A percentile compares a stretch with the other conserved stretches of the same genome.
These are phyloP conservation scores for Angomonas deanei DNA, from an alignment of 208 protist genomes.

Conservation along the genomic window DNA sequence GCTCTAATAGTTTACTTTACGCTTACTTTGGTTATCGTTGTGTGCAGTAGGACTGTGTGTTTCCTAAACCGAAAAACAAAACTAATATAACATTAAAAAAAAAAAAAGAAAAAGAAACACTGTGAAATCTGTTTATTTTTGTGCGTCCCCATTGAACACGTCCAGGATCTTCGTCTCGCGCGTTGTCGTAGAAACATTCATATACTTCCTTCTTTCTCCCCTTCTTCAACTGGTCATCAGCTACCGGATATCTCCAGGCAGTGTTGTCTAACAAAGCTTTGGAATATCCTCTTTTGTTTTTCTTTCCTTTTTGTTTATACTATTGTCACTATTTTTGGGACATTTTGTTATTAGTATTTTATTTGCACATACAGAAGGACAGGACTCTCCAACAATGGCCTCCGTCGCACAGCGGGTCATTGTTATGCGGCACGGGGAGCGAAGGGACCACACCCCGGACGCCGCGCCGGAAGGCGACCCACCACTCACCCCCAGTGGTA, in stretches of 20 bases:
- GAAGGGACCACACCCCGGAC: slow-evolving; percentile 45
- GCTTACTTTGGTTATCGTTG: background rate
- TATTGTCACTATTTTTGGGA: background rate
- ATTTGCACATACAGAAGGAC: background rate
- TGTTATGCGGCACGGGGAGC: slow-evolving; percentile 79
- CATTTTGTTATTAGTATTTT: background rate
- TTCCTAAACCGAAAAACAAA: background rate
- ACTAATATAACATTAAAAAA: background rate
- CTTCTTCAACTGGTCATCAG: no score
- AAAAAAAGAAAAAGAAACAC: background rate
- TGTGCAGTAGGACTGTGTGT: no score
- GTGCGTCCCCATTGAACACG: background rate
- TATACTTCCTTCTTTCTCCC: no score
- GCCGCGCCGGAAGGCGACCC: slow-evolving; percentile 55
- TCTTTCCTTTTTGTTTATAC: slow-evolving; percentile 8
- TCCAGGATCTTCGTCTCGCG: no score
- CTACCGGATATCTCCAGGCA: no score
- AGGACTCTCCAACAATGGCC: background rate
- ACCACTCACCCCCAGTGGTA: slow-evolving; percentile 54
- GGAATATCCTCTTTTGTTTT: slow-evolving; percentile 9
- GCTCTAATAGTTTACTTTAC: no score
- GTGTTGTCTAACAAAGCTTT: background rate
- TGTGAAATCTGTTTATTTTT: background rate
- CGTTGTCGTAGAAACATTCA: no score
- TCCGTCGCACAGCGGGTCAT: slow-evolving; percentile 37